Percentiles rank a stretch among this genome's conserved stretches.
Evolutionary conservation across 495 filamentous ascomycete genomes (phyloP).

Genomic region (Xylaria grammica): DNA sequence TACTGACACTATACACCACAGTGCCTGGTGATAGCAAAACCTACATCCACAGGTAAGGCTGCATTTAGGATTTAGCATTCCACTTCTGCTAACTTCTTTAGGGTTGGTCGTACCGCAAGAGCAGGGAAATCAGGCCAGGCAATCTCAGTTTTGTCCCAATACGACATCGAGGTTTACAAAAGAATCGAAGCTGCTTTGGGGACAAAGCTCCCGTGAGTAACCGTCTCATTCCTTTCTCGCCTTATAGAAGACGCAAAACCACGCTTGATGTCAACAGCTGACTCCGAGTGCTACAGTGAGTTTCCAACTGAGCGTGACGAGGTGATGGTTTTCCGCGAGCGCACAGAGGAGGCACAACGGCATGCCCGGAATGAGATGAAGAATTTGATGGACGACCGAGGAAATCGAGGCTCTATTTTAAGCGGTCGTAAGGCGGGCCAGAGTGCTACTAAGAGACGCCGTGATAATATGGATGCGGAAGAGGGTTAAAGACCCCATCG

Average conservation of each 20-base stretch:
- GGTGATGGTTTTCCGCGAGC: constrained; percentile 79
- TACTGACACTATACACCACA: constrained; percentile 7
- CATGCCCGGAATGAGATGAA: constrained; percentile 84
- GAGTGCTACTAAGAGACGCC: constrained; percentile 55
- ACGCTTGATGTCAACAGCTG: no score
- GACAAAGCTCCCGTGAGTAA: constrained; percentile 63
- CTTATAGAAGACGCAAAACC: no score
- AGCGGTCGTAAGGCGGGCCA: constrained; percentile 54
- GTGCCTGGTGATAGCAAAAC: constrained; percentile 67
- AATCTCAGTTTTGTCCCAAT: constrained; percentile 83
- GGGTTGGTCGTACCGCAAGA: constrained; percentile 90
- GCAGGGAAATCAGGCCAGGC: constrained; percentile 88
- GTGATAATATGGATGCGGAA: constrained; percentile 86
- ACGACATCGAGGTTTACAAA: constrained; percentile 86
- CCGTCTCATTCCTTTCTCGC: no score
- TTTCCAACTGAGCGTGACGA: constrained; percentile 77
- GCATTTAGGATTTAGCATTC: neutral
- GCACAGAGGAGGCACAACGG: constrained; percentile 84
- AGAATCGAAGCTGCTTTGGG: constrained; percentile 84
- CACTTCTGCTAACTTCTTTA: neutral
- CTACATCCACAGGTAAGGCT: constrained; percentile 72
- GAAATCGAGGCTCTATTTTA: constrained; percentile 64
- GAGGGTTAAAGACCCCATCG: constrained; percentile 56
- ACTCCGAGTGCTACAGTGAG: constrained; percentile 42
- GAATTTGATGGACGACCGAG: constrained; percentile 75